Conservation (phyloP, 2,329 filamentous ascomycete species). For the Diaporthe humulicola region DNA sequence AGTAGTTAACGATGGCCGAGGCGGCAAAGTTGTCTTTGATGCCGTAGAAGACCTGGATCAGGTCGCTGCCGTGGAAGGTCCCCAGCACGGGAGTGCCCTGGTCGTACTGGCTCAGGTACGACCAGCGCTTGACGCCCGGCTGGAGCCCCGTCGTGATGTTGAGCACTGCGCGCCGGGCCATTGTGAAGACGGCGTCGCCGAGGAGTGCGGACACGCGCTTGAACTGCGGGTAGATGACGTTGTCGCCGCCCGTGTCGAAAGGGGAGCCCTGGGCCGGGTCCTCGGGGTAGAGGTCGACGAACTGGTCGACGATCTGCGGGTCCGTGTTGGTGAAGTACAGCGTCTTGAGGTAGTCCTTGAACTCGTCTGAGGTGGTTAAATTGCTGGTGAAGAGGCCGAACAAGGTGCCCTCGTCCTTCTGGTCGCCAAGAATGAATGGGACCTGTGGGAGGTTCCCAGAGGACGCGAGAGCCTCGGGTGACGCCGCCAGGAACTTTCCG, state of each 20-base stretch:
- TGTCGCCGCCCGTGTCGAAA: conserved; percentile 75
- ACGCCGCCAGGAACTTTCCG: conserved; percentile 70
- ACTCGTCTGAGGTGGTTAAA: conserved; percentile 69
- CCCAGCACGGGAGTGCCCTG: conserved; percentile 79
- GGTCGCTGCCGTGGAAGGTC: conserved; percentile 82
- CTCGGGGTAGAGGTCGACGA: conserved; percentile 74
- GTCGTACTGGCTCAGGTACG: conserved; percentile 80
- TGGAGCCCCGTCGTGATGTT: conserved; percentile 57
- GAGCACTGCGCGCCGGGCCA: conserved; percentile 77
- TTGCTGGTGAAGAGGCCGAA: conserved; percentile 79
- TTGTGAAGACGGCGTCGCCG: conserved; percentile 81
- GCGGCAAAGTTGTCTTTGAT: conserved; percentile 73
- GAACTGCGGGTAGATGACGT: conserved; percentile 82
- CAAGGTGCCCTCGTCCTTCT: conserved; percentile 85
- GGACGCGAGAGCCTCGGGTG: conserved; percentile 69
- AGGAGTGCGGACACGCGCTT: conserved; percentile 84
- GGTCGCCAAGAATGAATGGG: conserved; percentile 74
- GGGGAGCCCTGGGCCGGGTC: conserved; percentile 74
- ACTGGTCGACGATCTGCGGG: conserved; percentile 60
- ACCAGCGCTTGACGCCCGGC: conserved; percentile 76
- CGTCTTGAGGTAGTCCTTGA: conserved; percentile 73
- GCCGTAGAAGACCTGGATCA: conserved; percentile 78
- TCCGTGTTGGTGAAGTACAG: conserved; percentile 73
- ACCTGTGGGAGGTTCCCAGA: conserved; percentile 64
- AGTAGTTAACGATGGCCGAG: conserved; percentile 74